Evolutionary conservation across 1,284 basidiomycete species (phyloP), one percentile per base, ranked within the genome.

Genomic region (Meripilus lineatus): DNA sequence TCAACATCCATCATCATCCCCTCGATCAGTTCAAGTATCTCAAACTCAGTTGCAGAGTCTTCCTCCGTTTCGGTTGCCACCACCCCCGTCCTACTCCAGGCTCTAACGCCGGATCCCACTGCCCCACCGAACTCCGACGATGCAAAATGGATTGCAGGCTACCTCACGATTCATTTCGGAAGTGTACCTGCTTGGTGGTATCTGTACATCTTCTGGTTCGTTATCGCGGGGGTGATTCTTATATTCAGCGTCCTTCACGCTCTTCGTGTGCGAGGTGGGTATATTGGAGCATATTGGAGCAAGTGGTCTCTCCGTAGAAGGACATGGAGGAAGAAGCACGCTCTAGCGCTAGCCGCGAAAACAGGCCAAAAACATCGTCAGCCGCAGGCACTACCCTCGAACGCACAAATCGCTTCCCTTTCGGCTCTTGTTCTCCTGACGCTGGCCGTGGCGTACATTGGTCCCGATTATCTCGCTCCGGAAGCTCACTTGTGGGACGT

Each of bases 401-500:
- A 86, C 54, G 73, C 75, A 2, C 74, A 81, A 47, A 62, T 84
- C 15, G 62, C 84, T 38, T 66, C 68, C 3, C 58, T 79, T 28
- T 45, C 57, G 32, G 45, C 71, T 32, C 59, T 87, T 21, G 57
- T 70, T 26, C 50, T 72, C 43, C 56, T 67, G 3, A 64, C 74
- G 5, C 51, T 78, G 22, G 55, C 69, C 5, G 66, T 84, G 34
- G 68, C 69, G 11, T 69, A 86, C 45, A 64, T 81, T 14, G 89
- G 89, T 10, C 77, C 83, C 8, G 89, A 92, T 64, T 89, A 90
- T 58, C 72, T 91, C 53, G 69, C 74, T 0, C 86, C 88, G 0
- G 59, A 61, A 11, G 63, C 71, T 2, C 66, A 63, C 18, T 57
- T 77, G 4, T 81, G 76, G 66, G 57, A 51, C 22, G 41, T 58